Evolutionary conservation across 176 grass and related monocot genomes (phyloP), one percentile per base, ranked within the genome.

Genomic region (Juncus inflexus): DNA sequence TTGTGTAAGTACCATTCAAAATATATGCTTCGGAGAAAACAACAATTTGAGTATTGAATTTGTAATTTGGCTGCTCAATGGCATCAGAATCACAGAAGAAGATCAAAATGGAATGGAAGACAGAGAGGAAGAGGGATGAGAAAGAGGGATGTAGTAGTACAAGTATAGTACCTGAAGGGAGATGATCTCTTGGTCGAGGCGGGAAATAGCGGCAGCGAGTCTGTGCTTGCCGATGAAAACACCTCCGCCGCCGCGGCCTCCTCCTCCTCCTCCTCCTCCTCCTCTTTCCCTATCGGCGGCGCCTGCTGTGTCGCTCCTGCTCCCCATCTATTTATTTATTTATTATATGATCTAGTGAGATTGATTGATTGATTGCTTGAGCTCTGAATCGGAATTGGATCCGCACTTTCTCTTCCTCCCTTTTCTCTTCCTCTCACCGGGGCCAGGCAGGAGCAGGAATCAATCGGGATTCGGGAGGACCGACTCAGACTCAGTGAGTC

Each of bases 171-270:
- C 85, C 85, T 89, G 73, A 61, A 95, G 90, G 12, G 90, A 89
- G 63, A 78, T 61, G 65, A 95, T 81, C 77, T 95, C 90, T 78
- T 95, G 90, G 52, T 95, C 79, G 42, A 95, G 90, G 65, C 90
- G 85, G 19, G 65, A 9, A 64, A 95, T 86, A 80, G 90, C 82
- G 52, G 90, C 90, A 60, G 82, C 62, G 62, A 95, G 81, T 77
- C 90, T 79, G 71, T 89, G 90, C 85, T 86, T 95, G 10, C 90
- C 90, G 12, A 95, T 79, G 56, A 74, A 63, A 54, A 60, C 71
- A n/a, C 49, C 87, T n/a, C 73, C 77, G 74, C 74, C 77, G 62
- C 57, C 68, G 9, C 77, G 28, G 15, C 78, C 78, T 0, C 7
- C 41, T 83, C 83, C 80, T 82, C 75, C 37, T 19, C 2, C 4